A percentile compares a stretch with the other conserved stretches of the same genome.
Evolutionary conservation across 78 protist species (phyloP).

Genomic region (Dictyostelium firmibasis): DNA sequence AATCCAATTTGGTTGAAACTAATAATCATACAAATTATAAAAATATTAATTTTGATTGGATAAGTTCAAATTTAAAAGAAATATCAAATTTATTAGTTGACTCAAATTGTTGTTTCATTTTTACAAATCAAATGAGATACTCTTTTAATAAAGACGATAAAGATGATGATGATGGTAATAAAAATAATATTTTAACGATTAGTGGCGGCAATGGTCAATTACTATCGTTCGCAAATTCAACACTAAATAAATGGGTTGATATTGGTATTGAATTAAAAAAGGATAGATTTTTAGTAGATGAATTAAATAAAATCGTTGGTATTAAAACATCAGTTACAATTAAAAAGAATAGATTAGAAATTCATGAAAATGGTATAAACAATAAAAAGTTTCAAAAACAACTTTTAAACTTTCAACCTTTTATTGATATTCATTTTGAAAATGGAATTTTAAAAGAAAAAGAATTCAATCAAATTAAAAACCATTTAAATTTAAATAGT

Average conservation of each 20-base stretch:
- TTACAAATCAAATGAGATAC: slow-evolving; percentile 52
- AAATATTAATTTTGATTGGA: not conserved
- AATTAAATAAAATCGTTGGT: not conserved
- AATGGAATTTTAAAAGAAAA: slow-evolving; percentile 13
- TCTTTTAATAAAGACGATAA: not conserved
- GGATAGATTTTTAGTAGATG: slow-evolving; percentile 40
- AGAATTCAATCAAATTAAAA: not conserved
- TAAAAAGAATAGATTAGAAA: slow-evolving; percentile 3
- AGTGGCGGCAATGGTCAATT: not conserved
- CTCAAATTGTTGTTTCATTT: slow-evolving; percentile 4
- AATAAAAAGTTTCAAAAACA: not conserved
- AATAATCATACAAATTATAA: not conserved
- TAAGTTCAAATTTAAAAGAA: not conserved
- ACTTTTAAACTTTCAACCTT: not conserved
- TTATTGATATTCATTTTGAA: slow-evolving; percentile 21
- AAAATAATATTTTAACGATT: too few species aligned
- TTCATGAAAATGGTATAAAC: not conserved
- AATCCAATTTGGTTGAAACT: not conserved
- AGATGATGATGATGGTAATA: not conserved
- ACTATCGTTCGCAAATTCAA: not conserved
- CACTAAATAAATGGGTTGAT: slow-evolving; percentile 27
- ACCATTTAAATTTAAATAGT: not conserved
- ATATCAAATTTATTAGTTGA: not conserved
- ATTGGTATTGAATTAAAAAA: slow-evolving; percentile 34
- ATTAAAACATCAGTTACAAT: not conserved